Percentiles rank a stretch among this genome's conserved stretches.
These are phyloP conservation scores for Gracilaria caudata DNA, from an alignment of 23 red algal genomes.

Conservation along the genomic window DNA sequence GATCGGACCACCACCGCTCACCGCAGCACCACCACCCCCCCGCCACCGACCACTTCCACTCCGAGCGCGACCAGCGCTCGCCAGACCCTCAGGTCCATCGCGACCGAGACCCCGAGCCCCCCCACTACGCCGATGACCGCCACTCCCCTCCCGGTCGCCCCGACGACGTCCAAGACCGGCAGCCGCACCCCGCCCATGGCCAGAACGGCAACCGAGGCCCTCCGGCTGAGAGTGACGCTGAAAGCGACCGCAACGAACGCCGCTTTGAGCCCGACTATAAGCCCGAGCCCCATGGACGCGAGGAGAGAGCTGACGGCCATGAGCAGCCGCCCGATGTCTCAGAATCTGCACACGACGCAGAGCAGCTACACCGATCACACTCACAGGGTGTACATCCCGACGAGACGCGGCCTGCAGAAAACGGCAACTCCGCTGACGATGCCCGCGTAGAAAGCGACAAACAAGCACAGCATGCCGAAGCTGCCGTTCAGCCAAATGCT, in stretches of 20 bases:
- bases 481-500: conserved; percentile 1
- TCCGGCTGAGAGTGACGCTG: background rate
- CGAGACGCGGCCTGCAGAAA: background rate
- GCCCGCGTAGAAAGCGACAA: conserved; percentile 25
- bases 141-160: background rate
- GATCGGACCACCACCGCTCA: conserved; percentile 16
- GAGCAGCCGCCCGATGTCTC: background rate
- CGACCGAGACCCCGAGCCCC: background rate
- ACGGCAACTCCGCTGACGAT: conserved; percentile 31
- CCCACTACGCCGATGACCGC: background rate
- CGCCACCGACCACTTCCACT: background rate
- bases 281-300: conserved; percentile 4
- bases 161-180: background rate
- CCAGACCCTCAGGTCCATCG: background rate
- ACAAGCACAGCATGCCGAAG: background rate
- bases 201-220: conserved; percentile 23
- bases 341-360: conserved; percentile 1
- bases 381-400: background rate
- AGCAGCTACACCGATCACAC: conserved; percentile 14
- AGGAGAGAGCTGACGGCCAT: background rate
- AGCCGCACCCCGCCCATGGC: background rate
- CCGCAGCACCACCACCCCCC: background rate
- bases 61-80: conserved; percentile 15
- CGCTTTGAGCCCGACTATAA: background rate
- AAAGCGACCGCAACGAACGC: conserved; percentile 29